Evolutionary conservation across 768 basidiomycete species (phyloP).

Genomic region (Guyanaporus albipodus): DNA sequence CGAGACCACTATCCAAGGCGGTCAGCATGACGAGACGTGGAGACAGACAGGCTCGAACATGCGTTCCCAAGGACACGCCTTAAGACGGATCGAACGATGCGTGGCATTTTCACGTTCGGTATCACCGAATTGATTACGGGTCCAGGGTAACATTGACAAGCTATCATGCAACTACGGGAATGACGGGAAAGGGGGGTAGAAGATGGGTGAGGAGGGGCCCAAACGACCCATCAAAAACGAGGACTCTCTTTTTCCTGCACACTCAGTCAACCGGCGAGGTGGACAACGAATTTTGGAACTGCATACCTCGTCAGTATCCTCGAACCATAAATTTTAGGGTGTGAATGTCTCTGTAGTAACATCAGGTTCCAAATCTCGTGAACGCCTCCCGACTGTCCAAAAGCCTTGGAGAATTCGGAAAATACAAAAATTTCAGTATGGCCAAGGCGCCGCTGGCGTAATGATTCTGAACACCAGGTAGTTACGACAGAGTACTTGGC

Average conservation of each 20-base stretch:
- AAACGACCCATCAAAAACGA: no score
- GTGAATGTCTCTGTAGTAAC: neutral
- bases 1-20: constrained; percentile 50
- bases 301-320: neutral
- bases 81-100: constrained; percentile 68
- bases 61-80: constrained; percentile 43
- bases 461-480: neutral
- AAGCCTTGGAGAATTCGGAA: neutral
- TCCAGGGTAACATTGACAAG: no score
- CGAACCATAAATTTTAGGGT: neutral
- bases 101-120: constrained; percentile 62
- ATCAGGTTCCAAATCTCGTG: constrained; percentile 2
- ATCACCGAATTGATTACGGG: constrained; percentile 70
- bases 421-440: neutral
- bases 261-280: neutral
- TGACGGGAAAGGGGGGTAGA: no score
- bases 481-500: neutral
- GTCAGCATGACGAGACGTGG: neutral
- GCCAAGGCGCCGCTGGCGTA: neutral
- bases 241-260: no score
- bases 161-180: no score
- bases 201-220: no score
- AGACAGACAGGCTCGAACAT: neutral
- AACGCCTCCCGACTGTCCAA: neutral
- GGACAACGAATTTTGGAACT: neutral